These are phyloP conservation scores for Ophiocordyceps camponoti-rufipedis DNA, from an alignment of 2,329 filamentous ascomycete species.

Conservation along the genomic window DNA sequence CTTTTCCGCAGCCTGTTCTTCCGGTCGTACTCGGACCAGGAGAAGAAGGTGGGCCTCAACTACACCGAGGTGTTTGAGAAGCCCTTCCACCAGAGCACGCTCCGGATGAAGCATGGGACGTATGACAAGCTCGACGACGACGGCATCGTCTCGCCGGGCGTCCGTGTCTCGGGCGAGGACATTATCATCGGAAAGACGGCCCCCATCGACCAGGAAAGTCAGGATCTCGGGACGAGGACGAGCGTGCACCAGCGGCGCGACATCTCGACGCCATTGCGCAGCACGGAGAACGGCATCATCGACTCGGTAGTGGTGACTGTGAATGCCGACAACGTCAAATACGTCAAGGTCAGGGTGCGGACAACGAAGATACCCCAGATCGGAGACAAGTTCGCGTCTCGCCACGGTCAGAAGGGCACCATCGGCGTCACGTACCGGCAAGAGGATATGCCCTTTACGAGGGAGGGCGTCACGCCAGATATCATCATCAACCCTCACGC, in stretches of 20 bases:
- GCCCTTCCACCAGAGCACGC: constrained; percentile 70
- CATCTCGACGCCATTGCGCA: constrained; percentile 83
- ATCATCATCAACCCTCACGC: constrained; percentile 98
- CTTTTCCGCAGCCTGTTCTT: constrained; percentile 97
- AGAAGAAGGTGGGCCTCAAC: constrained; percentile 89
- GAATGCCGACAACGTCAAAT: constrained; percentile 82
- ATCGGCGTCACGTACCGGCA: constrained; percentile 97
- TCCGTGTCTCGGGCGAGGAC: constrained; percentile 90
- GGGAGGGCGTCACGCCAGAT: constrained; percentile 81
- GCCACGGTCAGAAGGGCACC: constrained; percentile 97
- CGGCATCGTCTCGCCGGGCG: constrained; percentile 82
- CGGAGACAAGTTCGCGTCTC: constrained; percentile 96
- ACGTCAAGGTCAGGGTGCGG: constrained; percentile 92
- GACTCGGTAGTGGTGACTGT: constrained; percentile 89
- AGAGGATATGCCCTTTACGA: constrained; percentile 96
- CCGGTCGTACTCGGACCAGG: constrained; percentile 89
- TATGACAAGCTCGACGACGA: constrained; percentile 97
- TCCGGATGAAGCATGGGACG: constrained; percentile 84
- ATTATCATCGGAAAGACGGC: constrained; percentile 99
- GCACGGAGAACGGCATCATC: constrained; percentile 92
- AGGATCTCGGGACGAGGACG: constrained; percentile 84
- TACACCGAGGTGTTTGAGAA: constrained; percentile 93
- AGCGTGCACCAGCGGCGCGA: constrained; percentile 85
- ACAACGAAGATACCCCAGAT: constrained; percentile 98
- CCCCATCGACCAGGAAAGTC: constrained; percentile 78